phyloP scores from a whole-genome alignment of 169 alveolate genomes.

The Plasmodium knowlesi region DNA sequence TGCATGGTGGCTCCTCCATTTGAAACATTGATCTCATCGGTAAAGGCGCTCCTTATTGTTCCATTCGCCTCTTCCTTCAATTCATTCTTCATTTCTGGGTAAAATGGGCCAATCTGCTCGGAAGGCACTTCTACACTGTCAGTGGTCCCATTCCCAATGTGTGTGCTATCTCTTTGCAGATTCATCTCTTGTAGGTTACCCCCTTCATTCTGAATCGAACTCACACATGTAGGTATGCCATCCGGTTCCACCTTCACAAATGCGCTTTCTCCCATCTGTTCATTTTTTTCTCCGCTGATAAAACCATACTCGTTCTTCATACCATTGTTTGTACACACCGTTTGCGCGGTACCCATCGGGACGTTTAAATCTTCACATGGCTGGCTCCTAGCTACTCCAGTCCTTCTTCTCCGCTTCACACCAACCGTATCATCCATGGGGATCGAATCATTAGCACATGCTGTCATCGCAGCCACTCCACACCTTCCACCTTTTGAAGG shows the following conservation, averaged over 20 bases:
- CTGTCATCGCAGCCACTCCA: neutral
- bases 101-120: neutral
- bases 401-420: neutral
- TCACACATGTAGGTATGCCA: neutral
- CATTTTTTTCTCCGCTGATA: neutral
- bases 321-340: neutral
- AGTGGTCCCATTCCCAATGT: neutral
- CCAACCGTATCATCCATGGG: neutral
- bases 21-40: neutral
- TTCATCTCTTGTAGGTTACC: neutral
- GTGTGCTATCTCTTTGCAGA: neutral
- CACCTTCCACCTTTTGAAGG: neutral
- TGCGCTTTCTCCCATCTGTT: neutral
- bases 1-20: neutral
- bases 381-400: neutral
- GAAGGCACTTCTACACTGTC: neutral
- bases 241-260: neutral
- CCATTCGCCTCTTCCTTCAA: neutral
- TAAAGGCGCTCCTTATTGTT: neutral
- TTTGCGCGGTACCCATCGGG: neutral
- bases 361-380: neutral
- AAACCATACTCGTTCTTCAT: neutral
- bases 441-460: neutral
- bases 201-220: neutral
- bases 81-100: neutral